Percentiles rank a stretch among this genome's conserved stretches.
phyloP scores from a whole-genome alignment of 1,284 basidiomycete genomes.

The Trichosporon asahii region DNA sequence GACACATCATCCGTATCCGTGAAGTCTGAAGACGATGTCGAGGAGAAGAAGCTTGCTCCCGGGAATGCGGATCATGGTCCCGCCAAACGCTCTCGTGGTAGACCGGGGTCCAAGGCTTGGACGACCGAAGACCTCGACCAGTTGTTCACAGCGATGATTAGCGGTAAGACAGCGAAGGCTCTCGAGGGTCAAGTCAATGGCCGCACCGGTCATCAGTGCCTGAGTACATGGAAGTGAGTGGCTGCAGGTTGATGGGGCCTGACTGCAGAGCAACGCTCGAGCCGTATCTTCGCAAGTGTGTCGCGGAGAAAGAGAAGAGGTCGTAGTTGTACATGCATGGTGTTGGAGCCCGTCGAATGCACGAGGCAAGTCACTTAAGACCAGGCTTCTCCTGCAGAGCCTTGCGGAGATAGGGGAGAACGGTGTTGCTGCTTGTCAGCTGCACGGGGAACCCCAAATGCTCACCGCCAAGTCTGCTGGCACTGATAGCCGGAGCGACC shows the following conservation, averaged over 20 bases:
- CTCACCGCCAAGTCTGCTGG: slow-evolving; percentile 21
- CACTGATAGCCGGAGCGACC: slow-evolving; percentile 16
- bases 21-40: not conserved
- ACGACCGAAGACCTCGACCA: not conserved
- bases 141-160: not conserved
- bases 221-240: not conserved
- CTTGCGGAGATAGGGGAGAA: slow-evolving; percentile 13
- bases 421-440: slow-evolving; percentile 14
- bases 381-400: slow-evolving; percentile 13
- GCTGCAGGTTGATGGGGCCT: not conserved
- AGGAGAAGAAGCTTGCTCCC: not conserved
- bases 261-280: not conserved
- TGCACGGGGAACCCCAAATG: not conserved
- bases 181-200: not conserved
- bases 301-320: not conserved
- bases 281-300: not conserved
- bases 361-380: not conserved
- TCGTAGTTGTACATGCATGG: not conserved
- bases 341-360: not conserved
- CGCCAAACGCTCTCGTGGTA: not conserved
- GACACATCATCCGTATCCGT: not conserved
- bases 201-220: not conserved
- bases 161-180: not conserved
- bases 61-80: not conserved
- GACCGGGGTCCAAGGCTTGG: not conserved